Conservation (phyloP, 805 yeast species). For the Yarrowia sp. region DNA sequence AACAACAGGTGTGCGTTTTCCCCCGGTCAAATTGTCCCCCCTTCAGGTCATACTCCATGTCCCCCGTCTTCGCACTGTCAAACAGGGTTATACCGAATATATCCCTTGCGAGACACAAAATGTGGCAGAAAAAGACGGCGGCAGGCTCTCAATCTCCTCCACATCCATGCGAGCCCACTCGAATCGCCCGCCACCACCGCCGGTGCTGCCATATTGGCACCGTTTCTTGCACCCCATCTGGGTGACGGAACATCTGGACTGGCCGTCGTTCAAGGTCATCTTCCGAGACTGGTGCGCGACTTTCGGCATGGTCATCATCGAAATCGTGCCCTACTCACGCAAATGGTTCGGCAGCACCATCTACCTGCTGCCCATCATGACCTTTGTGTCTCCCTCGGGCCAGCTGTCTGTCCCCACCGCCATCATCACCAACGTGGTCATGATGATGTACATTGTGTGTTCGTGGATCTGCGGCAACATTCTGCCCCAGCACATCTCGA, state of each 20-base stretch:
- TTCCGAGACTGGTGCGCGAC: slow-evolving; percentile 32
- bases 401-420: slow-evolving; percentile 12
- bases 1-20: no score
- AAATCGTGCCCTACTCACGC: slow-evolving; percentile 15
- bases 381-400: slow-evolving; percentile 29
- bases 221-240: slow-evolving; percentile 32
- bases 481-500: slow-evolving; percentile 14
- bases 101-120: background rate
- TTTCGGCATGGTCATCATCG: slow-evolving; percentile 2
- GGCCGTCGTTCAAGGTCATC: slow-evolving; percentile 11
- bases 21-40: background rate
- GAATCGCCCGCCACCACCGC: slow-evolving; percentile 32
- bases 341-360: slow-evolving; percentile 13
- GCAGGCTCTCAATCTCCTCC: no score
- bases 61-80: no score
- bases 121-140: background rate
- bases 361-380: slow-evolving; percentile 31
- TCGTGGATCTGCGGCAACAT: slow-evolving; percentile 39
- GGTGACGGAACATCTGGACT: slow-evolving; percentile 30
- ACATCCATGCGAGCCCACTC: slow-evolving; percentile 29
- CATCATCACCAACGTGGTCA: slow-evolving; percentile 18
- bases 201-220: slow-evolving; percentile 21
- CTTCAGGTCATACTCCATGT: no score
- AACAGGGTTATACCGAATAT: slow-evolving; percentile 32
- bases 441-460: slow-evolving; percentile 17